Base-by-base conservation (phyloP, 2,329 filamentous ascomycete genomes). In the Penicillium sp. region DNA sequence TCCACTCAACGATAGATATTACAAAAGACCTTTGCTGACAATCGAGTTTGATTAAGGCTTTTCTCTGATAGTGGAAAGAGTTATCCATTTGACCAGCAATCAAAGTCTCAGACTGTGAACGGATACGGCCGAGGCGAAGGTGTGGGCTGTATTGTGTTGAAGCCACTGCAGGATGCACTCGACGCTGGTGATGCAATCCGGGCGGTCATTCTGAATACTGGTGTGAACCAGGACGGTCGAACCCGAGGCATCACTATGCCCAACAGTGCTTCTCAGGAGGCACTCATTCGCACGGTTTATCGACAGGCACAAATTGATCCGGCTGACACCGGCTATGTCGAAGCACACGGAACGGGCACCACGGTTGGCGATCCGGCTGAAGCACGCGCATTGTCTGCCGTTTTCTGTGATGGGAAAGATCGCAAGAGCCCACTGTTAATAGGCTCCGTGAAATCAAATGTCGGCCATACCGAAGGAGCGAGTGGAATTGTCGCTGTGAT, bases 321-420 rank as follows among this genome's bases (percentile, higher is more conserved):
- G 1, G 43, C 60, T 0, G 37, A 56, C 4, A 65, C 66, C n/a
- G 63, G 63, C 0, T 81, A 74, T 59, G 74, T 80, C 6, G 77
- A 81, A 55, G 72, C 71, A 1, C 79, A 81, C 54, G 78, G 78
- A 18, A 81, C 79, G 0, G 79, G 78, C 4, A 77, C 74, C 0
- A 65, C 63, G 5, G 71, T 70, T 18, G 75, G 75, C 13, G 74
- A 75, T 55, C 73, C 71, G 0, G 54, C 69, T 0, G 75, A 77
- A 51, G 64, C 66, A 6, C 64, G 55, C 16, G 66, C 66, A 1
- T 22, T 68, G 14, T 59, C 66, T 16, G 63, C 64, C 7, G 65
- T 67, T 2, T 66, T 68, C 50, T 65, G 66, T n/a, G 49, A 62
- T 49, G 66, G 64, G 14, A 60, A 63, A 0, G 60, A 60, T 7